Evolutionary conservation across 768 basidiomycete species (phyloP).

Genomic region (Cyclocybe cylindracea): DNA sequence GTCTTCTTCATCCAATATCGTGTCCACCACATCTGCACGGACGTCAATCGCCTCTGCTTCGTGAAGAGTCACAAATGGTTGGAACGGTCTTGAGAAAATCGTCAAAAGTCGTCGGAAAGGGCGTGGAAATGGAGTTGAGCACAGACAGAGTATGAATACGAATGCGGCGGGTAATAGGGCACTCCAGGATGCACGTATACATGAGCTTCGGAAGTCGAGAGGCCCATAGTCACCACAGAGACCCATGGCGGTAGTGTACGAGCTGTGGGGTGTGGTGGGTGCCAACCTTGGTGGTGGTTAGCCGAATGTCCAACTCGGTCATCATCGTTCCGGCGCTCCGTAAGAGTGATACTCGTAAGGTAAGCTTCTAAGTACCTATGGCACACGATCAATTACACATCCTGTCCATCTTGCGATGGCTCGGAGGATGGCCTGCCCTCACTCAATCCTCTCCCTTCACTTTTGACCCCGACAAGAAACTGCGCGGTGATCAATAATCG

Average conservation of each 20-base stretch:
- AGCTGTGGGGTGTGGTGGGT: too few species aligned
- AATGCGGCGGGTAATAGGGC: conserved; percentile 47
- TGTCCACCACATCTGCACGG: conserved; percentile 18
- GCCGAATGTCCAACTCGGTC: too few species aligned
- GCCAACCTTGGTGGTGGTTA: too few species aligned
- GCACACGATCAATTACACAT: too few species aligned
- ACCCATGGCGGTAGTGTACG: conserved; percentile 22
- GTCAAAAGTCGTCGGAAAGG: conserved; percentile 22
- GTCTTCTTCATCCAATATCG: conserved; percentile 19
- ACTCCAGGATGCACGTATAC: conserved; percentile 55
- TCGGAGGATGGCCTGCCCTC: neutral
- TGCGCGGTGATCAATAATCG: neutral
- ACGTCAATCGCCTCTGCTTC: conserved; percentile 56
- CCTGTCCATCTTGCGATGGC: conserved; percentile 2
- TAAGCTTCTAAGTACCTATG: too few species aligned
- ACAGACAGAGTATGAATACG: conserved; percentile 44
- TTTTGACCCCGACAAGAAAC: too few species aligned
- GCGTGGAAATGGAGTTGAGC: conserved; percentile 31
- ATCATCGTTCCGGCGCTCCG: too few species aligned
- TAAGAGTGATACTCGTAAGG: too few species aligned
- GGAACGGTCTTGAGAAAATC: conserved; percentile 33
- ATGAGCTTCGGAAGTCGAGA: conserved; percentile 45
- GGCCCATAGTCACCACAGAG: conserved; percentile 33
- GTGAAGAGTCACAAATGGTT: conserved; percentile 46
- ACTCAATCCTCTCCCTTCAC: neutral